Conservation (phyloP, 1,284 basidiomycete genomes). For the Mycena citricolor region DNA sequence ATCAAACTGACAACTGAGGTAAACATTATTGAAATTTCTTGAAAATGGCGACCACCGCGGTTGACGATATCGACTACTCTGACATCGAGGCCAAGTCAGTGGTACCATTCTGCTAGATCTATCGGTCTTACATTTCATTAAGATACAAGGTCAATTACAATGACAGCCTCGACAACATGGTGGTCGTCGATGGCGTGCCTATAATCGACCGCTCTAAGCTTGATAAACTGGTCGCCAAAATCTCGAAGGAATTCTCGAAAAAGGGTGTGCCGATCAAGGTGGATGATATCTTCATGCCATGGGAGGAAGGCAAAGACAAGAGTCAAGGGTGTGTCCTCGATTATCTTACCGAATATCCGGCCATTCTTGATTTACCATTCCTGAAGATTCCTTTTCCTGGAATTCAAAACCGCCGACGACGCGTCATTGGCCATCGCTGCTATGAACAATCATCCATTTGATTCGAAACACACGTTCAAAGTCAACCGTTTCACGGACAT, state of each 20-base stretch:
- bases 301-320: conserved; percentile 76
- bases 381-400: conserved; percentile 84
- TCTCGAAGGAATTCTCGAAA: conserved; percentile 81
- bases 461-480: conserved; percentile 88
- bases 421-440: conserved; percentile 79
- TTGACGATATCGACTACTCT: conserved; percentile 86
- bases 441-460: conserved; percentile 88
- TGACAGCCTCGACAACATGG: conserved; percentile 82
- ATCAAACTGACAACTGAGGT: too few relatives aligned
- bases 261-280: conserved; percentile 78
- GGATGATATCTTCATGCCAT: conserved; percentile 81
- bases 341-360: conserved; percentile 2
- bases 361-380: conserved; percentile 8
- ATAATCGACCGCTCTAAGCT: conserved; percentile 82
- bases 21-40: conserved; percentile 12
- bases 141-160: conserved; percentile 82
- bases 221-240: conserved; percentile 74
- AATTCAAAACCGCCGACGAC: conserved; percentile 80
- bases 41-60: conserved; percentile 36
- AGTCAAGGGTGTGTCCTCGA: conserved; percentile 73
- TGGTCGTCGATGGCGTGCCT: conserved; percentile 87
- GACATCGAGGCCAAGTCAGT: conserved; percentile 92
- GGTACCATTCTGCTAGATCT: not conserved
- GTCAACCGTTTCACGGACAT: conserved; percentile 94
- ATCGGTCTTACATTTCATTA: conserved; percentile 16